Evolutionary conservation across 495 filamentous ascomycete genomes (phyloP).

Genomic region (Penicillium canariense): DNA sequence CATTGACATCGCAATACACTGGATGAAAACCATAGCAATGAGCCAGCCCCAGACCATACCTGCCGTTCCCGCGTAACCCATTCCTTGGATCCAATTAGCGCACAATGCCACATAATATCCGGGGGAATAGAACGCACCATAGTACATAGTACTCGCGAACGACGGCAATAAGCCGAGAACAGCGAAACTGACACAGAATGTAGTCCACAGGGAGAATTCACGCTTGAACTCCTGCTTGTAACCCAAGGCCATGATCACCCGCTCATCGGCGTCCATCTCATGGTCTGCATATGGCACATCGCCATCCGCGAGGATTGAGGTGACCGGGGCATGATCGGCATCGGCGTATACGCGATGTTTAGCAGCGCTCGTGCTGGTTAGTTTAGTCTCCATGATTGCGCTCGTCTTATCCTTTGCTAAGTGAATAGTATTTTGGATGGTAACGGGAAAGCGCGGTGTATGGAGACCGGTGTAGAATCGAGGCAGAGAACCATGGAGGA

Average conservation of each 20-base stretch:
- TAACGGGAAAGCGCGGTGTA: background rate
- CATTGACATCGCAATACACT: conserved; percentile 68
- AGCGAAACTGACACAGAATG: conserved; percentile 76
- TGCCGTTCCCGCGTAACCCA: conserved; percentile 77
- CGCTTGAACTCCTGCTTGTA: conserved; percentile 82
- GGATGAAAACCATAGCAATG: conserved; percentile 70
- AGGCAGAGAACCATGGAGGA: background rate
- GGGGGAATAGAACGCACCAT: conserved; percentile 42
- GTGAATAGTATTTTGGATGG: background rate
- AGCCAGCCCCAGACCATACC: conserved; percentile 88
- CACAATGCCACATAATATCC: background rate
- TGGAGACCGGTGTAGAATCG: background rate
- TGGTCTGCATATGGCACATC: conserved; percentile 58
- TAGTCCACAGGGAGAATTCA: conserved; percentile 80
- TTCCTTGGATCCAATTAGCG: conserved; percentile 36
- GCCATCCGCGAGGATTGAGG: conserved; percentile 63
- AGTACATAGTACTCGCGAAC: conserved; percentile 72
- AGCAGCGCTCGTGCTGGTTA: conserved; percentile 11
- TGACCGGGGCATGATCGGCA: conserved; percentile 57
- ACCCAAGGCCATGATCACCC: conserved; percentile 66
- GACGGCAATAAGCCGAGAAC: conserved; percentile 71
- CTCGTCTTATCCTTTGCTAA: background rate
- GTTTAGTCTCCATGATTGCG: conserved; percentile 14
- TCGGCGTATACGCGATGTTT: conserved; percentile 19
- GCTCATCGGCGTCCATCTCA: conserved; percentile 59